Base-by-base conservation (phyloP, 345 rosid genomes). In the Adansonia digitata region DNA sequence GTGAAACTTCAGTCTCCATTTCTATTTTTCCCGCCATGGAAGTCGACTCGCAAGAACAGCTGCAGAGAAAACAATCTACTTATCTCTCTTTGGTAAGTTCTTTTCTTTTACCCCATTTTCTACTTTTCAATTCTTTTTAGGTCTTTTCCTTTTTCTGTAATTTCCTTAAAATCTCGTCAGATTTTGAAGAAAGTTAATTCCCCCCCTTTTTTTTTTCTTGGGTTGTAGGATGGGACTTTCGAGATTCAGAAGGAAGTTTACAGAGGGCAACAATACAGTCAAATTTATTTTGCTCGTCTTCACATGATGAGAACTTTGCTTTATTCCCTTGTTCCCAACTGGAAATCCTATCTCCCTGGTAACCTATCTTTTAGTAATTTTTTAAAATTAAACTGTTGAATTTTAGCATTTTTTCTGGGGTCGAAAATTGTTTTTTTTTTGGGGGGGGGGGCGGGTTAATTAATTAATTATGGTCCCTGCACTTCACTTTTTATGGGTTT, bases 261-360 rank as follows among this genome's bases (percentile, higher is more conserved):
- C 68, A 82, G 90, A 63, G 97, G 95, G 0, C 98, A 94, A 72
- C 98, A 94, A 57, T 92, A 92, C 89, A 94, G 98, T 69, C 98
- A 92, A 74, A 90, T 94, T 53, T 92, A 92, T 85, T 92, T 91
- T 74, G 90, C 88, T 72, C 98, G 98, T 75, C 90, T 94, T 60
- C 92, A 91, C 78, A 70, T 83, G 84, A 86, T 91, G 92, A 85
- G 93, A 75, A 85, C 94, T 67, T 83, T 92, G 55, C 88, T 94
- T 66, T 82, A 88, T 78, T 94, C 98, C 39, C 91, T 94, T 61
- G 88, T 88, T 61, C 90, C 95, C 74, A 74, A 78, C 45, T 85
- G 94, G 98, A 94, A 93, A 81, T 84, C 94, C 43, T 83, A 87
- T 74, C 82, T 91, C 39, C 94, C 91, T 8, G 89, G 98, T 74